Base-by-base conservation (phyloP, 345 rosid genomes). In the Corchorus olitorius region DNA sequence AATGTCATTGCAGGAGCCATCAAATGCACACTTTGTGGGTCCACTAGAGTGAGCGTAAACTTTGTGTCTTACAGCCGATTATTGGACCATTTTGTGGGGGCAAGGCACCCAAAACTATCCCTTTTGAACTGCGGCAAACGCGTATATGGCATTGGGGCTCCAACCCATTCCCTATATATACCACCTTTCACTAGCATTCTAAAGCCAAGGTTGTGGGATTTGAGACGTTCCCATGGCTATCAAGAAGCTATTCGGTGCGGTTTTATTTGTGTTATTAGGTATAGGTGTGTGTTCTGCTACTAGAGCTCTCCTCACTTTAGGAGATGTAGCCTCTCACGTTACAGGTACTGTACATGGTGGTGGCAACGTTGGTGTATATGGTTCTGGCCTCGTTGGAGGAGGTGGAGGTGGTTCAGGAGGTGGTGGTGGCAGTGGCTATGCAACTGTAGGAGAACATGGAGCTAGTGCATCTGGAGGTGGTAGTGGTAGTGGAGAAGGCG, bases 221-320 rank as follows among this genome's bases (percentile, higher is more conserved):
- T 9, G 20, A 52, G 72, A 75, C 52, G 8, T 77, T 41, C 73
- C 52, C 27, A 88, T 88, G 88, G 81, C 79, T 45, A 58, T 76
- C 15, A 34, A 34, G 33, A 81, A 65, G 49, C 17, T 83, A 59
- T 48, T 60, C 33, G 54, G 65, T 68, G 55, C 64, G n/a, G 75
- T 79, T 62, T 73, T 83, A 61, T 75, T 81, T 61, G 72, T 86
- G 39, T 35, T 85, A 71, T 22, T 86, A 55, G 80, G 81, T 53
- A 22, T 88, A n/a, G 83, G 82, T 12, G 19, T 84, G 17, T 78
- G 81, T 72, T 80, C 87, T 12, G 88, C 86, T 15, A 59, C 78
- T 19, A 80, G 89, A 77, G 64, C 75, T 50, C 86, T 88, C 56
- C 80, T 86, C 59, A 80, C 79, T 35, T 22, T 64, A 63, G 85